Base-by-base conservation (phyloP, 495 filamentous ascomycete species). In the Margaritispora aquatica region DNA sequence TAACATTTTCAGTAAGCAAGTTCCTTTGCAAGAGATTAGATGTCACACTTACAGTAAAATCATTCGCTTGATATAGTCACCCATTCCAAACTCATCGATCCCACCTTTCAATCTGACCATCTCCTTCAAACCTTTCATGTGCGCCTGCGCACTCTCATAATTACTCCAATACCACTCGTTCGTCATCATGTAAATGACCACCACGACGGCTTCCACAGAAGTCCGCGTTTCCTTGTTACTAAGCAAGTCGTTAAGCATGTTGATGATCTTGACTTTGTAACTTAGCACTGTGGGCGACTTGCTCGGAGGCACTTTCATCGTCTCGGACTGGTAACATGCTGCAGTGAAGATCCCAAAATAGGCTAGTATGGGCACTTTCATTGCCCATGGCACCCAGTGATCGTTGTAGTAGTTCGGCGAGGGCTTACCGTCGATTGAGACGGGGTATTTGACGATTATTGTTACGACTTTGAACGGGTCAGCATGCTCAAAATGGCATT, bases 111-210 rank as follows among this genome's bases (percentile, higher is more conserved):
- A 21, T 27, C 58, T 61, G 17, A 61, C 41, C 62, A 64, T 61
- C 23, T 64, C 62, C 31, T 36, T 50, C 48, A 64, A 24, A 17
- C 62, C 62, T 26, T 34, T 61, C 29, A 64, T 49, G 55, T 64
- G 62, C 0, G 47, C 54, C 21, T 64, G 46, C 5, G 61, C 53
- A 26, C 13, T 47, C 26, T 63, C 61, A 24, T 47, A 22, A 29
- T 51, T 60, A 27, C 52, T 49, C 57, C 56, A 63, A 23, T 63
- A 63, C 61, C 61, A 63, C 36, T 63, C 61, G 57, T 60, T 63
- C 1, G 29, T 47, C n/a, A 49, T 34, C 5, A 63, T 19, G 55
- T 52, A 63, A 2, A 59, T 34, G 10, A 63, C 61, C 17, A 27
- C 61, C 13, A 47, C 57, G 1, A 63, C 29, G 2, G 57, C 57